Evolutionary conservation across 2,329 filamentous ascomycete genomes (phyloP), one percentile per base, ranked within the genome.

Genomic region (Penicillium sp.): DNA sequence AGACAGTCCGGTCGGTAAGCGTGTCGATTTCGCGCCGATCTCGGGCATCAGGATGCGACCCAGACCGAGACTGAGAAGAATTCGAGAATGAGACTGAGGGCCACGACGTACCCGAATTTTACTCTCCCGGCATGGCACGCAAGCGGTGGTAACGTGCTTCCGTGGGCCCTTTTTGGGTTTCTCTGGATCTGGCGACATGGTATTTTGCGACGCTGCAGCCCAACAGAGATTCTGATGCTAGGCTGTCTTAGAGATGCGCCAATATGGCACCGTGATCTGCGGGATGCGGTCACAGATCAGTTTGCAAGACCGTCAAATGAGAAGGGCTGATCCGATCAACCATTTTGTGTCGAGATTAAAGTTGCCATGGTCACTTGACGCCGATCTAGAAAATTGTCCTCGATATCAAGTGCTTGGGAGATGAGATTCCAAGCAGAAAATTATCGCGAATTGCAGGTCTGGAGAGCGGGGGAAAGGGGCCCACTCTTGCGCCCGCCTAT

Each of bases 131-230:
- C 71, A 73, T 25, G 69, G 67, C 28, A 73, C 69, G 47, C 71
- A 73, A 8, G 70, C 71, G 1, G 70, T 73, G 2, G 71, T 73
- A 54, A 73, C 68, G 53, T 73, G 70, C 52, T 71, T 73, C 44
- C 71, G 64, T 18, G 62, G 63, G 7, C 59, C 48, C 55, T 61
- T 66, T 45, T 62, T 66, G n/a, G 53, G 47, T 53, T 59, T 63
- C 38, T 61, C 58, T 34, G 54, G 46, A 12, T 57, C 55, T 34
- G 57, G 49, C 45, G 64, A 58, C 59, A 62, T 64, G 47, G n/a
- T 28, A 7, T 33, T 26, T 29, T 39, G 4, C 25, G n/a, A 4
- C 13, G 3, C 29, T 36, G 4, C 2, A 3, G 29, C 25, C 13
- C 27, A n/a, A 25, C 13, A 26, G 29, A 11, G 8, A 8, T 11